phyloP scores from a whole-genome alignment of 805 yeast species.

The Saturnispora saitoi region DNA sequence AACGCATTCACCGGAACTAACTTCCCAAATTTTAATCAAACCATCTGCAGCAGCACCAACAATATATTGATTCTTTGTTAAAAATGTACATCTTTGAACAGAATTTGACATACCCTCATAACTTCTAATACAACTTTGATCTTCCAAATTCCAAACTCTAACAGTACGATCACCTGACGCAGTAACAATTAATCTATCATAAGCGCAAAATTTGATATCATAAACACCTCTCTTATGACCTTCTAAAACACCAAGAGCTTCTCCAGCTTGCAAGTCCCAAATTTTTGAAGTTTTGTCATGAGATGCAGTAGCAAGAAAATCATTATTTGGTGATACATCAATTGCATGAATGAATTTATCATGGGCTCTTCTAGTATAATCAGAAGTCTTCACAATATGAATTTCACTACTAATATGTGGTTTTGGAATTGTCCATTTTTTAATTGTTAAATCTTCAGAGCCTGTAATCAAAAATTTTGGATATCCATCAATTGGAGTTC shows the following conservation, averaged over 20 bases:
- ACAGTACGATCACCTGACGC: conserved; percentile 86
- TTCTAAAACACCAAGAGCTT: conserved; percentile 69
- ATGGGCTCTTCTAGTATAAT: conserved; percentile 90
- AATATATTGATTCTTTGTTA: conserved; percentile 58
- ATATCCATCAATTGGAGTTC: conserved; percentile 31
- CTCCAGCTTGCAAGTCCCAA: conserved; percentile 85
- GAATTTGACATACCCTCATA: conserved; percentile 94
- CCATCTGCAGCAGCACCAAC: conserved; percentile 92
- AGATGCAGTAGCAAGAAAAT: conserved; percentile 83
- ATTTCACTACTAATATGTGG: conserved; percentile 14
- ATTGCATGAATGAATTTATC: conserved; percentile 91
- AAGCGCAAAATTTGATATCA: conserved; percentile 78
- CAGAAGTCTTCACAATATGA: conserved; percentile 47
- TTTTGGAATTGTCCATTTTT: conserved; percentile 72
- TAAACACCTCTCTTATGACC: conserved; percentile 95
- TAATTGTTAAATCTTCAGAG: conserved; percentile 75
- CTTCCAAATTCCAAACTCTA: conserved; percentile 79
- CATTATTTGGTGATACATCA: conserved; percentile 87
- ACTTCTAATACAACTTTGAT: conserved; percentile 67
- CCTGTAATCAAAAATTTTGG: conserved; percentile 79
- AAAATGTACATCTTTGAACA: conserved; percentile 71
- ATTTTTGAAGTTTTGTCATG: conserved; percentile 87
- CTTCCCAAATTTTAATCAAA: conserved; percentile 84
- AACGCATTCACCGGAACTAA: conserved; percentile 61
- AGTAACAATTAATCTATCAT: conserved; percentile 69